Evolutionary conservation across 768 basidiomycete genomes (phyloP).

Genomic region (Leccinum rimulosum): DNA sequence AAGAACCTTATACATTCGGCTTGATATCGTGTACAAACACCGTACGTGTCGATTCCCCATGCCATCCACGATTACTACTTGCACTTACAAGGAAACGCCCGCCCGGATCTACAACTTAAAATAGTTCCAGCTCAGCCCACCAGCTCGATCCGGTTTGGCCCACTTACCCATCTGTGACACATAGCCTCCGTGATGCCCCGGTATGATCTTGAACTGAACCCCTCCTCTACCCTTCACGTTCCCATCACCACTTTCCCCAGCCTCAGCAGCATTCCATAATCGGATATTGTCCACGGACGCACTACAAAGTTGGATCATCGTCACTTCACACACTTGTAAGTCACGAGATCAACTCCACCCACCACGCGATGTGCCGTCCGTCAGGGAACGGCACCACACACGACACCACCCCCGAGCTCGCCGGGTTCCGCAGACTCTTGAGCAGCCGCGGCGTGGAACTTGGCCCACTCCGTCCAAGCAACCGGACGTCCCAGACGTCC

Average conservation of each 20-base stretch:
- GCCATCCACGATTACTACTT: constrained; percentile 93
- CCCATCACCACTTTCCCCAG: constrained; percentile 64
- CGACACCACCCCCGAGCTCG: constrained; percentile 88
- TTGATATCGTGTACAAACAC: constrained; percentile 92
- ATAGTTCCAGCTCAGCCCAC: constrained; percentile 25
- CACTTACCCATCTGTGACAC: constrained; percentile 89
- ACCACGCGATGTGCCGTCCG: constrained; percentile 90
- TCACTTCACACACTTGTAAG: constrained; percentile 14
- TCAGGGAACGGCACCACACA: constrained; percentile 92
- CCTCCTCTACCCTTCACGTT: constrained; percentile 61
- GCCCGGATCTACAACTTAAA: constrained; percentile 79
- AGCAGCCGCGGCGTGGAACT: constrained; percentile 69
- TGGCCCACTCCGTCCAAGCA: constrained; percentile 62
- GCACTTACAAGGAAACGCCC: constrained; percentile 86
- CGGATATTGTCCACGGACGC: constrained; percentile 93
- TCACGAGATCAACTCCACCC: constrained; percentile 27
- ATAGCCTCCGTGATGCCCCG: constrained; percentile 93
- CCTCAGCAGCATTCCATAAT: constrained; percentile 87
- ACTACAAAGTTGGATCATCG: constrained; percentile 39
- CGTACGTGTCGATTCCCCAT: constrained; percentile 85
- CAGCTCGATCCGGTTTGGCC: constrained; percentile 12
- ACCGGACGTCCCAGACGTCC: constrained; percentile 93
- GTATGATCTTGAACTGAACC: constrained; percentile 90
- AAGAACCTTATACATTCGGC: constrained; percentile 33
- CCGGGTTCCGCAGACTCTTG: constrained; percentile 81